These are phyloP conservation scores for Piloderma croceum DNA, from an alignment of 768 basidiomycete species.

Conservation along the genomic window DNA sequence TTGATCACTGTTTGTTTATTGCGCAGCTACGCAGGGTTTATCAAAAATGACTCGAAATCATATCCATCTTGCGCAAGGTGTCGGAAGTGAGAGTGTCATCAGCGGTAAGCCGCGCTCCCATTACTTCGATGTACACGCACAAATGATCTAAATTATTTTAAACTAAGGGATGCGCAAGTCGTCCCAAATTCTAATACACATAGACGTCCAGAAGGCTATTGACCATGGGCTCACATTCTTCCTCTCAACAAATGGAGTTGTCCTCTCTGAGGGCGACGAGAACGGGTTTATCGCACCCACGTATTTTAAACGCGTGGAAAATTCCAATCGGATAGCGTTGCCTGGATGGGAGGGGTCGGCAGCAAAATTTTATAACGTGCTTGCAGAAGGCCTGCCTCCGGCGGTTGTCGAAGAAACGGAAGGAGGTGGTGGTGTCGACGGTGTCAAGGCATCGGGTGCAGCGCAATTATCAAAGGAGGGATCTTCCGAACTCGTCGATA, in stretches of 20 bases:
- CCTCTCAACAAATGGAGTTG: slow-evolving; percentile 81
- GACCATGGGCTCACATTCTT: slow-evolving; percentile 67
- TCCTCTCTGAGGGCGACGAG: slow-evolving; percentile 75
- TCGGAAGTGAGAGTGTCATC: slow-evolving; percentile 58
- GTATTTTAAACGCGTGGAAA: slow-evolving; percentile 68
- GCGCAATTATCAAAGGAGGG: no score
- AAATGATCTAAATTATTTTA: background rate
- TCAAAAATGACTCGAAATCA: slow-evolving; percentile 87
- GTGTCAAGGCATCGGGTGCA: no score
- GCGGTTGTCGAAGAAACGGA: no score
- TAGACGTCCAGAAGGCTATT: slow-evolving; percentile 68
- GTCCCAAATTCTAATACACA: slow-evolving; percentile 76
- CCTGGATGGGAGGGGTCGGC: no score
- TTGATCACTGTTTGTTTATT: slow-evolving; percentile 2
- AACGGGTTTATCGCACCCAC: slow-evolving; percentile 53
- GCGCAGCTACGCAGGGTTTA: slow-evolving; percentile 62
- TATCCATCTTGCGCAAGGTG: slow-evolving; percentile 85
- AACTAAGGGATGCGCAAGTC: slow-evolving; percentile 71
- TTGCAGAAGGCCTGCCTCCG: no score
- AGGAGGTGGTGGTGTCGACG: no score
- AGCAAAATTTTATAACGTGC: no score
- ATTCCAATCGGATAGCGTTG: no score
- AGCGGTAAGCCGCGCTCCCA: slow-evolving; percentile 55
- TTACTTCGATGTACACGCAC: slow-evolving; percentile 1
- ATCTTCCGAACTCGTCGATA: no score